Conservation (phyloP, 768 basidiomycete genomes). For the Tricholoma flavovirens region DNA sequence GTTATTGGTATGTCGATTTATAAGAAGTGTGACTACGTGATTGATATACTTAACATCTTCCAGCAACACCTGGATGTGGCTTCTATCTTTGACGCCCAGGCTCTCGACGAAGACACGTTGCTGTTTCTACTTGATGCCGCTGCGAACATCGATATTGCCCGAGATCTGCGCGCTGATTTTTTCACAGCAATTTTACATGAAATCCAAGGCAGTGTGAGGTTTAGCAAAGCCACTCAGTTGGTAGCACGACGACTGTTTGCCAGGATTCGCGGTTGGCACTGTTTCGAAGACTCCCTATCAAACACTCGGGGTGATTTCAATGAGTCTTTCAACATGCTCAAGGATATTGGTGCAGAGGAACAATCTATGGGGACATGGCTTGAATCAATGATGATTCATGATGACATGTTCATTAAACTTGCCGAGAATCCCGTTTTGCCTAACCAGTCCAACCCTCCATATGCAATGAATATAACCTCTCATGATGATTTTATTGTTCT, state of each 20-base stretch:
- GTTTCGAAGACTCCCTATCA: conserved; percentile 56
- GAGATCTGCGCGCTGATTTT: conserved; percentile 37
- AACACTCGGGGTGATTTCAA: conserved; percentile 48
- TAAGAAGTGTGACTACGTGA: not conserved
- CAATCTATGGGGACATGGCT: conserved; percentile 70
- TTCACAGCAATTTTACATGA: conserved; percentile 39
- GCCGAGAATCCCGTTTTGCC: conserved; percentile 33
- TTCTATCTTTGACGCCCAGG: conserved; percentile 47
- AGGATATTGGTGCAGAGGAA: conserved; percentile 60
- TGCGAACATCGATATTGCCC: conserved; percentile 60
- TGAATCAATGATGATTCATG: conserved; percentile 58
- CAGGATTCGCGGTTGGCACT: conserved; percentile 53
- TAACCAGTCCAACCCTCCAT: conserved; percentile 29
- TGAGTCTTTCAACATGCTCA: conserved; percentile 44
- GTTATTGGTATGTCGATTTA: conserved; percentile 31
- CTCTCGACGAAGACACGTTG: conserved; percentile 50
- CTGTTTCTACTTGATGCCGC: conserved; percentile 57
- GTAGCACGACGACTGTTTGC: conserved; percentile 41
- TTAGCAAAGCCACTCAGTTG: conserved; percentile 35
- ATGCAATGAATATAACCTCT: conserved; percentile 22
- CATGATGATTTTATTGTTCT: conserved; percentile 61
- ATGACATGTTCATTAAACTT: conserved; percentile 43
- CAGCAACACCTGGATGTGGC: conserved; percentile 56
- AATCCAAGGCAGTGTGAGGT: conserved; percentile 31
- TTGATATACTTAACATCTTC: not conserved